Evolutionary conservation across 2,329 filamentous ascomycete genomes (phyloP), one percentile per base, ranked within the genome.

Genomic region (Magnaporthales sp.): DNA sequence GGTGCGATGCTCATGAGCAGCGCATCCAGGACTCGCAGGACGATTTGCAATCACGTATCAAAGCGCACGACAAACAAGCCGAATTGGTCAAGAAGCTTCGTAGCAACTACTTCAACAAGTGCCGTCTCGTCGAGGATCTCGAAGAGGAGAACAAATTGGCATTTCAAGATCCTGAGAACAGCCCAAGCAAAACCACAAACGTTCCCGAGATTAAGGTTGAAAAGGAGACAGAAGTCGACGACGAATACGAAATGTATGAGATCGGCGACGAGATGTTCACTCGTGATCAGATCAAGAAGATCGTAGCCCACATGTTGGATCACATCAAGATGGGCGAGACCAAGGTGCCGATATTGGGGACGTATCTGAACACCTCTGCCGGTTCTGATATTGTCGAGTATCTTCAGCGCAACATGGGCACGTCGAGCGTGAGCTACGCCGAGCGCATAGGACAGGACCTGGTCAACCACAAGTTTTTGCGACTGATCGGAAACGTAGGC

Each of bases 101-200:
- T 70, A 97, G 91, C 77, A 91, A 92, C 72, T 99, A 99, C 80
- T 98, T 98, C 85, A 99, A 98, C 83, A 99, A 98, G 80, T 99
- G 95, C 77, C 90, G 96, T 64, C 82, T 97, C 69, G 90, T 98
- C 7, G 96, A 99, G 76, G 95, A 99, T 75, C 81, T 98, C 68
- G 95, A 99, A 77, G 95, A 99, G 79, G 96, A 99, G 81, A 97
- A 97, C 77, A 98, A 99, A 79, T 85, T 99, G 66, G 95, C 93
- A 54, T 99, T 99, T 79, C 93, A 97, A 77, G 92, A 93, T 70
- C 92, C 93, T 2, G 86, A 89, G 72, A 81, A 77, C 38, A 93
- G 90, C 76, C 89, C 91, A 3, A 82, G 88, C 76, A 60, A 60
- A 60, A 27, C 22, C 11, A 76, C 82, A 66, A 77, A 78, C 46